These are phyloP conservation scores for Colletotrichum cereale DNA, from an alignment of 2,329 filamentous ascomycete genomes.

Conservation along the genomic window DNA sequence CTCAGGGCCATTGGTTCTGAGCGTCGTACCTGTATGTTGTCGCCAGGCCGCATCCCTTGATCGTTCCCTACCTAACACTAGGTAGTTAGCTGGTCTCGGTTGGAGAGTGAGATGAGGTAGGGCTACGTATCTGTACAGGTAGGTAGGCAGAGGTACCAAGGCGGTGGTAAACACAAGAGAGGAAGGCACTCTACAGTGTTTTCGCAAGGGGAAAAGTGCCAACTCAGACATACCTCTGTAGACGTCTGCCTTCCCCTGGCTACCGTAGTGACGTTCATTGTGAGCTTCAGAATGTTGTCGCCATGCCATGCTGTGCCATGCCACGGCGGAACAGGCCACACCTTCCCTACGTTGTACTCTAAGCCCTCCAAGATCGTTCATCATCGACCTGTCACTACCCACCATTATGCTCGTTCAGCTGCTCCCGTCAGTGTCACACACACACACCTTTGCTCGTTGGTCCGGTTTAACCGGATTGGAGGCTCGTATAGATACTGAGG, in stretches of 20 bases:
- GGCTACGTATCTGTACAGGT: not conserved
- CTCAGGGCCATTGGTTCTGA: not conserved
- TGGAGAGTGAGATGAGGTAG: not conserved
- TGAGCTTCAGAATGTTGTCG: conserved; percentile 3
- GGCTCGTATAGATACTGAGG: conserved; percentile 38
- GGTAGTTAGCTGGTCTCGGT: not conserved
- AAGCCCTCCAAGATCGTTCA: conserved; percentile 13
- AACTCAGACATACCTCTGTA: not conserved
- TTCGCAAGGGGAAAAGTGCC: not conserved
- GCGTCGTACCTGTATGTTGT: conserved; percentile 15
- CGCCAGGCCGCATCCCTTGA: conserved; percentile 14
- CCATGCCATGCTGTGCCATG: conserved; percentile 34
- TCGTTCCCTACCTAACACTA: conserved; percentile 6
- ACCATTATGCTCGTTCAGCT: conserved; percentile 15
- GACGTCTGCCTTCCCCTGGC: not conserved
- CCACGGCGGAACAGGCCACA: conserved; percentile 11
- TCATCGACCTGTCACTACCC: conserved; percentile 25
- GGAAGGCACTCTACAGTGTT: not conserved
- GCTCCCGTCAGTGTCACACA: conserved; percentile 5
- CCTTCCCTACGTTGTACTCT: not conserved
- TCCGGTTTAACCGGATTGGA: conserved; percentile 9
- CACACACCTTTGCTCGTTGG: conserved; percentile 19
- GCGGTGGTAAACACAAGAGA: not conserved
- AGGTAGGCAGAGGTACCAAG: not conserved
- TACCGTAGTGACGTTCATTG: not conserved